A percentile compares a stretch with the other conserved stretches of the same genome.
phyloP scores from a whole-genome alignment of 2,329 filamentous ascomycete genomes.

The Calonectria leucothoes region DNA sequence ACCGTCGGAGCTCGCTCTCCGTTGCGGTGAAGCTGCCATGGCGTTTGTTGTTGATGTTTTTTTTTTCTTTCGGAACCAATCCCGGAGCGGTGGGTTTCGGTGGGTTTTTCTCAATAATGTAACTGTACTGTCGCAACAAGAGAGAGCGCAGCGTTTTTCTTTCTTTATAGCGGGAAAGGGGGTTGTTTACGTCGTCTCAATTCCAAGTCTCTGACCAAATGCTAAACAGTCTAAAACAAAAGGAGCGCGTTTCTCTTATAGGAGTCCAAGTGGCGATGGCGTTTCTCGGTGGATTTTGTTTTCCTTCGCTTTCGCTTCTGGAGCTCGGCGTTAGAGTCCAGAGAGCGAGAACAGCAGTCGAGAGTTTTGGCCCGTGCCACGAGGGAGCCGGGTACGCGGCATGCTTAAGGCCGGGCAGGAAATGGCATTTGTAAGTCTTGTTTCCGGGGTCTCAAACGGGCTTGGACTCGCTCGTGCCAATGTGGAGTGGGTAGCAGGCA shows the following conservation, averaged over 20 bases:
- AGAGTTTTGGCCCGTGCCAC: conserved; percentile 17
- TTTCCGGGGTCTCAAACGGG: conserved; percentile 14
- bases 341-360: background rate
- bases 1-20: conserved; percentile 42
- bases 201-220: background rate
- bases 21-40: conserved; percentile 30
- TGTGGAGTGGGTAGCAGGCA: background rate
- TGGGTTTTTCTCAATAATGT: background rate
- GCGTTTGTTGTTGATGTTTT: conserved; percentile 19
- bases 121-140: background rate
- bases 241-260: background rate
- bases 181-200: background rate
- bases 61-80: background rate
- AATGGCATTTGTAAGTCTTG: conserved; percentile 24
- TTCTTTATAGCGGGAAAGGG: background rate
- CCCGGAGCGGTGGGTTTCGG: background rate
- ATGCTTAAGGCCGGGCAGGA: conserved; percentile 6
- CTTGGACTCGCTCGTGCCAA: conserved; percentile 16
- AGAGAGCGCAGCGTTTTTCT: background rate
- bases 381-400: conserved; percentile 30
- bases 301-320: background rate
- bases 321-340: conserved; percentile 14
- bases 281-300: background rate
- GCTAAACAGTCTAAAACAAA: background rate
- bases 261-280: background rate